Evolutionary conservation across 352 stramenopile species (phyloP).

Genomic region (Globisporangium okanoganense): DNA sequence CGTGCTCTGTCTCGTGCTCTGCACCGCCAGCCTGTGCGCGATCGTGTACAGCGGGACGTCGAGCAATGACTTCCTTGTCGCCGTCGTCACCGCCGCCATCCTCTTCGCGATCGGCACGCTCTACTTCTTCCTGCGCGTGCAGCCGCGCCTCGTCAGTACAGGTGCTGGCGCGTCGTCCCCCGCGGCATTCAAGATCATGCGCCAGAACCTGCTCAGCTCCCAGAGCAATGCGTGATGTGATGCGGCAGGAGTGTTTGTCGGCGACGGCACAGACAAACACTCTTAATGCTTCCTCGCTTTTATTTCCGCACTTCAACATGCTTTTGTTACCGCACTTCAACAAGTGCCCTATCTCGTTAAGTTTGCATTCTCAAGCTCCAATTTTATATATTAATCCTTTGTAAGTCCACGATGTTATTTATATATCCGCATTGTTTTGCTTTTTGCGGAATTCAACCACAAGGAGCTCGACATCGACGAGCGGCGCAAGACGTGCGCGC

Average conservation of each 20-base stretch:
- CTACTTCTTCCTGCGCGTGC: conserved; percentile 37
- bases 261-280: neutral
- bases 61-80: conserved; percentile 53
- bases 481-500: too few relatives aligned
- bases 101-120: conserved; percentile 42
- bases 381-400: too few relatives aligned
- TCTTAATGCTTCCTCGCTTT: too few relatives aligned
- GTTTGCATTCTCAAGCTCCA: too few relatives aligned
- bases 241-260: neutral
- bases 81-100: conserved; percentile 40
- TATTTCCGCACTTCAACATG: neutral
- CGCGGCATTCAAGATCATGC: conserved; percentile 23
- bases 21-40: conserved; percentile 37
- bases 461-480: too few relatives aligned
- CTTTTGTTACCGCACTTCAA: too few relatives aligned
- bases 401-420: too few relatives aligned
- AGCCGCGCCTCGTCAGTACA: conserved; percentile 16
- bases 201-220: conserved; percentile 26
- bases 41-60: conserved; percentile 64
- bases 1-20: conserved; percentile 43
- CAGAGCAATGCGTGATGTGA: neutral
- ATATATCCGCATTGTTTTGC: too few relatives aligned
- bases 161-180: conserved; percentile 16
- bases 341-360: too few relatives aligned
- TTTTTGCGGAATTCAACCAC: too few relatives aligned